A percentile compares a stretch with the other conserved stretches of the same genome.
Evolutionary conservation across 768 basidiomycete genomes (phyloP).

Genomic region (Amanita brunnescens): DNA sequence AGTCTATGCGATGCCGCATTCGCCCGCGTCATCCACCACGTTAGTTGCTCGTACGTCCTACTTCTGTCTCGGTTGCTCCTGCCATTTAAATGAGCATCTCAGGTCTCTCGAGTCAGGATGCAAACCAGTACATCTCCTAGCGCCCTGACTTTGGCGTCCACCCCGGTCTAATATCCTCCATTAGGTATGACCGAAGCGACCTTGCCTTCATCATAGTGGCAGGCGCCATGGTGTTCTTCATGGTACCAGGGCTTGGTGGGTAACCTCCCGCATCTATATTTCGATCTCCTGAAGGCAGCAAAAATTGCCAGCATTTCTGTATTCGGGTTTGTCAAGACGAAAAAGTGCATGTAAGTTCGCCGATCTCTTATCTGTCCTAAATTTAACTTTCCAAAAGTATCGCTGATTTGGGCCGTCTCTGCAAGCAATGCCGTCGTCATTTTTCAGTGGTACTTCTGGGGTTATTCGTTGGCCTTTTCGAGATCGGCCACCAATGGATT

Average conservation of each 20-base stretch:
- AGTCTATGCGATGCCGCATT: background rate
- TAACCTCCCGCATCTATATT: background rate
- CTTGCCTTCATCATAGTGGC: constrained; percentile 60
- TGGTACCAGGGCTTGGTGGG: constrained; percentile 67
- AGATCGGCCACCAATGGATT: constrained; percentile 63
- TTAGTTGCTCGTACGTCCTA: background rate
- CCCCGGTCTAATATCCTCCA: too few species aligned
- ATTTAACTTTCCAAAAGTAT: constrained; percentile 28
- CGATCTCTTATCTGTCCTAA: background rate
- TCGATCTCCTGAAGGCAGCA: background rate
- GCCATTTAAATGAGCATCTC: background rate
- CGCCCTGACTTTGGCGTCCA: background rate
- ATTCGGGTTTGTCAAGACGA: constrained; percentile 63
- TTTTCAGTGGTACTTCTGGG: constrained; percentile 70
- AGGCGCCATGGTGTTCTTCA: constrained; percentile 66
- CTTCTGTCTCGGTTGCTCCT: background rate
- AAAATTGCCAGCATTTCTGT: constrained; percentile 48
- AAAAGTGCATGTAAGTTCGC: constrained; percentile 46
- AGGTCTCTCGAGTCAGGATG: constrained; percentile 2
- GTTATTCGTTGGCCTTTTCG: constrained; percentile 78
- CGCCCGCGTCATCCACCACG: background rate
- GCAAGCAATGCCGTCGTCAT: constrained; percentile 69
- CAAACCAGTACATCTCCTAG: background rate
- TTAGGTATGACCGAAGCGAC: constrained; percentile 64
- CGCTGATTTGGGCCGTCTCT: constrained; percentile 68